Base-by-base conservation (phyloP, 2,329 filamentous ascomycete species). In the Cytospora mali region DNA sequence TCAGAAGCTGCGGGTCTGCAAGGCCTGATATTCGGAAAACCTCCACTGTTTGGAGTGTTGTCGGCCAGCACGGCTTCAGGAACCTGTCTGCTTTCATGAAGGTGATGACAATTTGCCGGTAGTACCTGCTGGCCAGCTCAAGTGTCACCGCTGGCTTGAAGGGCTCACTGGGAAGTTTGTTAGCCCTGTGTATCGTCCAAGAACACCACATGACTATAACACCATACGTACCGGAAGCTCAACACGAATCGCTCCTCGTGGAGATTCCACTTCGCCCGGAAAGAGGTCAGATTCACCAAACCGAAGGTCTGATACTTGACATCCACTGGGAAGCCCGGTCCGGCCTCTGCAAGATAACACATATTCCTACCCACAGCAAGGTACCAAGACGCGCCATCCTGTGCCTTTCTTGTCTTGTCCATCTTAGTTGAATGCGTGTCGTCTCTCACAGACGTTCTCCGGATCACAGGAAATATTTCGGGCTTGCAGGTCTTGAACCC, bases 61-160 rank as follows among this genome's bases (percentile, higher is more conserved):
- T 79, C 11, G 84, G 84, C 84, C 84, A 86, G 62, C 81, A 81
- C 0, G 84, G 84, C 69, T 85, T 85, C 51, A 86, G 71, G 60
- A 80, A 81, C 42, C 82, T 80, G 68, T 86, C 84, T 29, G 79
- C 79, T 60, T 80, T 83, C 61, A 82, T 82, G 33, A 86, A 74
- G 2, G 79, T 81, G 57, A 81, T 79, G 52, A 85, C 80, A 52
- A 86, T 82, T 46, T 78, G 80, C 31, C 81, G 78, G 68, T 84
- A 83, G 68, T 82, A 79, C 28, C 81, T 76, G 67, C 83, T 86
- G 13, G 83, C 81, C 23, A 86, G 76, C 60, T 85, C 81, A 1
- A 74, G 66, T 13, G 66, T 69, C 21, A 70, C 58, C 1, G 69
- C 64, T 25, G 63, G 46, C 50, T 72, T 69, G 60, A 75, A 75